Evolutionary conservation across 495 filamentous ascomycete genomes (phyloP).

Genomic region (Talaromyces liani): DNA sequence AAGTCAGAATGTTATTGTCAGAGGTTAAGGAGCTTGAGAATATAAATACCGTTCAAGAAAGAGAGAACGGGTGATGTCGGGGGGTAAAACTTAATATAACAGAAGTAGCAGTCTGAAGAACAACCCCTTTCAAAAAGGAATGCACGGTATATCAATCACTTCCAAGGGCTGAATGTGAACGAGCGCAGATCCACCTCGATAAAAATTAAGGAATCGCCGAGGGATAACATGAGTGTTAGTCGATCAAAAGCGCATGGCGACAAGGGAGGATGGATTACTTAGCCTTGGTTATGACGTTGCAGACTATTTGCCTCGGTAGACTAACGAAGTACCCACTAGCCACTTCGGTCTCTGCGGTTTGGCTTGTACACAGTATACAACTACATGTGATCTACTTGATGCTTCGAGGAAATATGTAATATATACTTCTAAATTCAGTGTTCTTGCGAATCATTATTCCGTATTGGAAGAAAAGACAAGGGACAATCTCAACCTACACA

Average conservation of each 20-base stretch:
- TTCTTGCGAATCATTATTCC: constrained; percentile 33
- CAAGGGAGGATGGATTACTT: neutral
- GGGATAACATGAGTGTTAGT: neutral
- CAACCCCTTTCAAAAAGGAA: neutral
- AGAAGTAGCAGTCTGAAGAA: neutral
- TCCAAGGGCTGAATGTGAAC: neutral
- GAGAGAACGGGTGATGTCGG: neutral
- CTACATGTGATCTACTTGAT: neutral
- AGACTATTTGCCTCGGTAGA: constrained; percentile 6
- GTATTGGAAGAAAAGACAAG: constrained; percentile 26
- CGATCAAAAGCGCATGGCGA: neutral
- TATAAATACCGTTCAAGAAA: neutral
- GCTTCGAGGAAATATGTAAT: neutral
- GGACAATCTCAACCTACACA: constrained; percentile 37
- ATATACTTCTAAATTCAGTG: constrained; percentile 8
- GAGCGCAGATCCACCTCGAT: neutral
- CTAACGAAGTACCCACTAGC: neutral
- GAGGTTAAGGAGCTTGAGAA: neutral
- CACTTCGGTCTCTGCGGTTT: neutral
- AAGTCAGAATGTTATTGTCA: neutral
- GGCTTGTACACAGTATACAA: neutral
- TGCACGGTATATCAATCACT: neutral
- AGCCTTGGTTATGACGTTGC: constrained; percentile 8
- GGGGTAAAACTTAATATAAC: neutral
- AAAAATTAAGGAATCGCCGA: neutral